These are phyloP conservation scores for Penicillium sp. DNA, from an alignment of 2,329 filamentous ascomycete species.

Conservation along the genomic window DNA sequence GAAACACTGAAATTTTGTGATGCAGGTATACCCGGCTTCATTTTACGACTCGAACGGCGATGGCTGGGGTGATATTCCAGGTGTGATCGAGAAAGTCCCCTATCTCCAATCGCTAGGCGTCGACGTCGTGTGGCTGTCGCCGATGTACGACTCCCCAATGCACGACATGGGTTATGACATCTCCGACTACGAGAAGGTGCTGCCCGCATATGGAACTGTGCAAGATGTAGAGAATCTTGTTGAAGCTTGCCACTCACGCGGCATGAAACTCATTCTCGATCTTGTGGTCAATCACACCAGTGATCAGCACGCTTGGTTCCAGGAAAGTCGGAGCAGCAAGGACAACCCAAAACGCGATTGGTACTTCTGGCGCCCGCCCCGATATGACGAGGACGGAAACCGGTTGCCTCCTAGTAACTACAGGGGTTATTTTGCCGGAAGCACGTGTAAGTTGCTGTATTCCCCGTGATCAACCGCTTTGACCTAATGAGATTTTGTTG, in stretches of 20 bases:
- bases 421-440: constrained; percentile 59
- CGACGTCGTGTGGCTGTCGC: constrained; percentile 65
- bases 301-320: constrained; percentile 65
- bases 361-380: constrained; percentile 54
- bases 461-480: not conserved
- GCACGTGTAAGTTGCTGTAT: constrained; percentile 46
- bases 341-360: constrained; percentile 61
- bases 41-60: constrained; percentile 57
- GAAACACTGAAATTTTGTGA: not conserved
- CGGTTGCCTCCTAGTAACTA: constrained; percentile 69
- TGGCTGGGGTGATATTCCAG: constrained; percentile 61
- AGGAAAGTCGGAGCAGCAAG: constrained; percentile 56
- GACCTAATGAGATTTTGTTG: not conserved
- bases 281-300: constrained; percentile 71
- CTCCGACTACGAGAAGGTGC: constrained; percentile 60
- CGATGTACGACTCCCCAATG: constrained; percentile 62
- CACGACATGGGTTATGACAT: constrained; percentile 70
- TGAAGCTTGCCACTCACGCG: constrained; percentile 52
- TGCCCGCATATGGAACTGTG: constrained; percentile 60
- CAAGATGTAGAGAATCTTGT: constrained; percentile 58
- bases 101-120: constrained; percentile 61
- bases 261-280: constrained; percentile 65
- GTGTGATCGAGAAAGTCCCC: constrained; percentile 59
- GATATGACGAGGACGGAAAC: constrained; percentile 51
- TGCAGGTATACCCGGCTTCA: constrained; percentile 27